Percentiles rank a stretch among this genome's conserved stretches.
Conservation (phyloP, 176 grass and related monocot species). For the Oryza longistaminata region DNA sequence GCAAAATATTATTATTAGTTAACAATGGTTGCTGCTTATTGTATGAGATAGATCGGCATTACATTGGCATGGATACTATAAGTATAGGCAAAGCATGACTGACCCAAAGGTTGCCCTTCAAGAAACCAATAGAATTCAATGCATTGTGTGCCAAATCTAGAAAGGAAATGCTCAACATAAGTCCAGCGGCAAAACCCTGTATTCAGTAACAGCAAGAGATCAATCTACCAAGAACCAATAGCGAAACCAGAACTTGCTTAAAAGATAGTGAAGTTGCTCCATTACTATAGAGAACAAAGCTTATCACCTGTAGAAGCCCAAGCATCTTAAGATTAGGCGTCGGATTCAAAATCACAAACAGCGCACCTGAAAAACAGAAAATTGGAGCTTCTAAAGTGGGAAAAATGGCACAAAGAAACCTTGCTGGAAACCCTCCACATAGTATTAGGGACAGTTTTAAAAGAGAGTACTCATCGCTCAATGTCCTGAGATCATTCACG, state of each 20-base stretch:
- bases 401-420: not conserved
- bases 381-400: not conserved
- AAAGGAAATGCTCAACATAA: slow-evolving; percentile 98
- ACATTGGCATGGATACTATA: slow-evolving; percentile 13
- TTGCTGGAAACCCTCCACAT: not conserved
- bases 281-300: not conserved
- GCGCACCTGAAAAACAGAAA: slow-evolving; percentile 58
- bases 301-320: slow-evolving; percentile 80
- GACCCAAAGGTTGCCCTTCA: slow-evolving; percentile 96
- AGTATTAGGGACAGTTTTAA: not conserved
- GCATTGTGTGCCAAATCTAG: slow-evolving; percentile 95
- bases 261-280: slow-evolving; percentile 7
- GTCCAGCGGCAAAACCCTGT: slow-evolving; percentile 91
- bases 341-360: slow-evolving; percentile 77
- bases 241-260: slow-evolving; percentile 9
- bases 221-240: not conserved
- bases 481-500: not conserved
- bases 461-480: not conserved
- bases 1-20: slow-evolving; percentile 10
- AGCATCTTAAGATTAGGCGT: slow-evolving; percentile 86
- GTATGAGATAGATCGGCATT: not conserved
- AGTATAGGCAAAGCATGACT: slow-evolving; percentile 29
- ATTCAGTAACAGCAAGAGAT: slow-evolving; percentile 7
- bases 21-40: not conserved
- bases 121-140: slow-evolving; percentile 93